A percentile compares a stretch with the other conserved stretches of the same genome.
These are phyloP conservation scores for Inonotus hispidus DNA, from an alignment of 1,284 basidiomycete species.

Conservation along the genomic window DNA sequence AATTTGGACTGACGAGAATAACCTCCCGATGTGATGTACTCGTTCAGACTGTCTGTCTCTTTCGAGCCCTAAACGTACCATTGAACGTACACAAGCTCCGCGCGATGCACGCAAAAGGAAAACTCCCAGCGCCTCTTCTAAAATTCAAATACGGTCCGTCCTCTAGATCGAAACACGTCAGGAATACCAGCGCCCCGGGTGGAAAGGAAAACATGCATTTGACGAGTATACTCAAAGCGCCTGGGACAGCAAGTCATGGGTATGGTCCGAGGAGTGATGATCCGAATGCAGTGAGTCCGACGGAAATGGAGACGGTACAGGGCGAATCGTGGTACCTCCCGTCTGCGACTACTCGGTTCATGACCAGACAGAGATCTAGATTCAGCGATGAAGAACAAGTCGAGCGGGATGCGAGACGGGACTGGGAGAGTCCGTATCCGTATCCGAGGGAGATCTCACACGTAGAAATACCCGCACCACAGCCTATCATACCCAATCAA, in stretches of 20 bases:
- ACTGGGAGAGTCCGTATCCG: background rate
- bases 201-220: background rate
- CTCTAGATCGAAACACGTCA: background rate
- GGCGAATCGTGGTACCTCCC: conserved; percentile 17
- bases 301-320: conserved; percentile 12
- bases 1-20: background rate
- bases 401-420: background rate
- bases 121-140: conserved; percentile 6
- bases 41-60: conserved; percentile 4
- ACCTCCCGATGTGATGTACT: background rate
- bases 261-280: background rate
- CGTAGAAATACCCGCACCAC: background rate
- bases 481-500: conserved; percentile 1
- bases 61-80: conserved; percentile 9
- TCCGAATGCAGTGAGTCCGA: background rate
- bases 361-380: background rate
- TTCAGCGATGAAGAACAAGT: background rate
- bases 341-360: background rate
- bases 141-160: conserved; percentile 2
- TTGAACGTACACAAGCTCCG: conserved; percentile 11
- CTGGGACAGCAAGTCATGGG: background rate
- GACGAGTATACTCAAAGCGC: background rate
- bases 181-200: background rate
- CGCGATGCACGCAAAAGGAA: conserved; percentile 4
- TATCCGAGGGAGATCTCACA: background rate